phyloP scores from a whole-genome alignment of 2,329 filamentous ascomycete species.

The Cytospora mali region DNA sequence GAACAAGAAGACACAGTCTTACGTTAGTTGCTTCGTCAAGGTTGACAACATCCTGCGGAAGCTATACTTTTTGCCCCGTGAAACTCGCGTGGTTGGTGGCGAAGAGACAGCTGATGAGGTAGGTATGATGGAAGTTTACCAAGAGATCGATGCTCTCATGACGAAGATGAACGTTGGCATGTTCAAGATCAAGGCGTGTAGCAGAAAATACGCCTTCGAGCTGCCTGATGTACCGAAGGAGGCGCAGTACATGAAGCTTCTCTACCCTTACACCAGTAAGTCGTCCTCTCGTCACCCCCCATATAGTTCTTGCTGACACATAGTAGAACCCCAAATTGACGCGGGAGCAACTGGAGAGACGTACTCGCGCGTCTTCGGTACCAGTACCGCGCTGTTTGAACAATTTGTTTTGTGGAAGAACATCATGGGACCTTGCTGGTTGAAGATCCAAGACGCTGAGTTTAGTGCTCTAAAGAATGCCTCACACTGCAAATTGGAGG shows the following conservation, averaged over 20 bases:
- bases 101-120: constrained; percentile 76
- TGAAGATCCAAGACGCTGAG: constrained; percentile 84
- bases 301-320: constrained; percentile 29
- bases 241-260: constrained; percentile 88
- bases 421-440: constrained; percentile 98
- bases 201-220: constrained; percentile 94
- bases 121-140: constrained; percentile 85
- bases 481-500: constrained; percentile 95
- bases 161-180: constrained; percentile 80
- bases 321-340: constrained; percentile 67
- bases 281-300: constrained; percentile 22
- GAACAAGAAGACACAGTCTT: constrained; percentile 77
- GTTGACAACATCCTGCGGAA: constrained; percentile 93
- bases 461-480: constrained; percentile 86
- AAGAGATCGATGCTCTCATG: constrained; percentile 88
- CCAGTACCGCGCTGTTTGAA: constrained; percentile 91
- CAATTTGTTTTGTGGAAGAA: constrained; percentile 99
- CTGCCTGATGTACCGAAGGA: constrained; percentile 84
- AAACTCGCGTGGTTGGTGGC: constrained; percentile 59
- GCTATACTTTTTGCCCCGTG: constrained; percentile 86
- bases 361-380: constrained; percentile 91
- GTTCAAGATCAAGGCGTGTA: constrained; percentile 92
- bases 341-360: constrained; percentile 77
- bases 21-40: constrained; percentile 93
- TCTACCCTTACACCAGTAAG: constrained; percentile 87